Conservation (phyloP, 495 filamentous ascomycete genomes). For the Thozetella sp. region DNA sequence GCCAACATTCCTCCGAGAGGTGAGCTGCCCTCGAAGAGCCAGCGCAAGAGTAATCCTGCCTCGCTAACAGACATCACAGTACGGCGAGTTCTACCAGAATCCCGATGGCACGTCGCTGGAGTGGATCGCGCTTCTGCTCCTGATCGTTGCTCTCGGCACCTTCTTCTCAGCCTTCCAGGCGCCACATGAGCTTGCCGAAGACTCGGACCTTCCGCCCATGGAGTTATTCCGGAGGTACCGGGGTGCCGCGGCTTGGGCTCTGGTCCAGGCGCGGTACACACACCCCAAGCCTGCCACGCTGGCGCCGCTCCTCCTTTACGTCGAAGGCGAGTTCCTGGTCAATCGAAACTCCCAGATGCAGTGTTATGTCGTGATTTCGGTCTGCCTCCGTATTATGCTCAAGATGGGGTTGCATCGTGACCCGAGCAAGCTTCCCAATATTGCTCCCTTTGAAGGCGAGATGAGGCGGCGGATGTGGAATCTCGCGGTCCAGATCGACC, state of each 20-base stretch:
- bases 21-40: neutral
- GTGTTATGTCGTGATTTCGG: conserved; percentile 48
- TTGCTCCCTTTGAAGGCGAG: conserved; percentile 57
- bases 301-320: conserved; percentile 50
- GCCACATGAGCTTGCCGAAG: conserved; percentile 37
- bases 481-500: conserved; percentile 49
- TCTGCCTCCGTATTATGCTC: conserved; percentile 50
- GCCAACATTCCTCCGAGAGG: conserved; percentile 39
- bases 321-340: conserved; percentile 44
- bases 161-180: conserved; percentile 36
- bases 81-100: conserved; percentile 47
- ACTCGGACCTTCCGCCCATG: conserved; percentile 24
- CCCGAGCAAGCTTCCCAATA: conserved; percentile 40
- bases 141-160: conserved; percentile 38
- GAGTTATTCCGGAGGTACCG: conserved; percentile 38
- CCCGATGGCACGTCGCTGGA: conserved; percentile 31
- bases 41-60: no score
- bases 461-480: conserved; percentile 59
- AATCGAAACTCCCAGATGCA: conserved; percentile 44
- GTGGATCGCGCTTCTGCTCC: conserved; percentile 48
- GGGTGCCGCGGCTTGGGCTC: conserved; percentile 34
- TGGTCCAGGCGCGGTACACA: conserved; percentile 46
- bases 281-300: conserved; percentile 43
- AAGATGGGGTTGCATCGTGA: conserved; percentile 62
- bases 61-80: conserved; percentile 26